Conservation (phyloP, 345 rosid species). For the Eucalyptus polyanthemos region DNA sequence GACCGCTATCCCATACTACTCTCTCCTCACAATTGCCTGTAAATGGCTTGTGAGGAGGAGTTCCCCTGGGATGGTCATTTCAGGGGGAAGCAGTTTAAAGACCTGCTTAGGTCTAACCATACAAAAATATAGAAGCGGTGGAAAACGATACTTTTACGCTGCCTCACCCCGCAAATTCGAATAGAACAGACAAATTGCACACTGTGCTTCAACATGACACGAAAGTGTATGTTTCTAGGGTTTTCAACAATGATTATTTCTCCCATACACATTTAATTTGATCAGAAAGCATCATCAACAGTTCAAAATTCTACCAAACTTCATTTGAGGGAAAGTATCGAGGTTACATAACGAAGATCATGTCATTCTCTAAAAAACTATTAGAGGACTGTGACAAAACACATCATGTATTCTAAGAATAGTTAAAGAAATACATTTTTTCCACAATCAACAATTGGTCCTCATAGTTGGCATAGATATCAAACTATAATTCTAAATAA, state of each 20-base stretch:
- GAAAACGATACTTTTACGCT: background rate
- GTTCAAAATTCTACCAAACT: background rate
- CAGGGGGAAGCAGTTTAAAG: no score
- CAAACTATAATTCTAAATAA: background rate
- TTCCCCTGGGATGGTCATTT: no score
- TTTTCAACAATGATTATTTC: background rate
- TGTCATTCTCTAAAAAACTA: background rate
- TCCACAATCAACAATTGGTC: background rate
- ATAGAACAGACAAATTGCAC: background rate
- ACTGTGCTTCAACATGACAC: background rate
- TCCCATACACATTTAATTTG: background rate
- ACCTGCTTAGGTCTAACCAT: no score
- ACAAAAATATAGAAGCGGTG: background rate
- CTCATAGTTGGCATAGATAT: background rate
- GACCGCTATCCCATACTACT: no score
- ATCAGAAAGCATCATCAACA: background rate
- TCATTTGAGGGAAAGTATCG: background rate
- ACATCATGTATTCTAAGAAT: background rate
- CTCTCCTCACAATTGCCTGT: no score
- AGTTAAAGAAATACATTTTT: background rate
- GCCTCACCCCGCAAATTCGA: background rate
- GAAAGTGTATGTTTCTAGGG: background rate
- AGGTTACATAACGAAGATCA: background rate
- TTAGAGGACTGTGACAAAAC: background rate
- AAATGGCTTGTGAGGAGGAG: no score